Base-by-base conservation (phyloP, 2,329 filamentous ascomycete species). In the Colletotrichum cordylinicola region DNA sequence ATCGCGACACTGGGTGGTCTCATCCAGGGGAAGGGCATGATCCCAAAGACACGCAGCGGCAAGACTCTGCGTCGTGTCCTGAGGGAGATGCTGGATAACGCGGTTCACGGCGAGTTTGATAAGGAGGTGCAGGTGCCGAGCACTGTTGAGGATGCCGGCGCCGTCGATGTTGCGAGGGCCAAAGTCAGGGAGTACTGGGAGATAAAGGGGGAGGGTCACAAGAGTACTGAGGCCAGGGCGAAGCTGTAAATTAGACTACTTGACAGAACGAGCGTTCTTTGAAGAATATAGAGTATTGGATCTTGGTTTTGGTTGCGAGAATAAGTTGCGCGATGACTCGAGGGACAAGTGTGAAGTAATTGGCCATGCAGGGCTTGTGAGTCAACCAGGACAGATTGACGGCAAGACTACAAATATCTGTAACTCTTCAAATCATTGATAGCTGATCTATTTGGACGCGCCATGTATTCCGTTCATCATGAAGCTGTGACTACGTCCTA, bases 41-140 rank as follows among this genome's bases (percentile, higher is more conserved):
- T 98, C 68, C 96, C 96, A 8, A 96, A 96, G 87, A 98, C 96
- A 18, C 87, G 96, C 33, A 95, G 93, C n/a, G 96, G 96, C 33
- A 98, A 98, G 90, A 98, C 95, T 6, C 84, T 98, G 75, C 89
- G 96, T 5, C 88, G 96, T 29, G 95, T 98, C 37, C 85, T 98
- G 82, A 89, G 95, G 37, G 95, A 98, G 85, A 86, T 98, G 78
- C 86, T 98, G 18, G 96, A 98, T 86, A 95, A 98, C 81, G 95
- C 92, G 1, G 92, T 93, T 7, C 90, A 93, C 75, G 94, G 91
- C 1, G 91, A 96, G 31, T 94, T 94, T 79, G 93, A 93, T 18
- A 94, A 92, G 82, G 87, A 91, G 64, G 93, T 98, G 2, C 88
- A 89, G 77, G 91, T 96, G 61, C 96, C 96, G 10, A 94, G 94